Evolutionary conservation across 805 yeast genomes (phyloP).

Genomic region (Barnettozyma pratensis): DNA sequence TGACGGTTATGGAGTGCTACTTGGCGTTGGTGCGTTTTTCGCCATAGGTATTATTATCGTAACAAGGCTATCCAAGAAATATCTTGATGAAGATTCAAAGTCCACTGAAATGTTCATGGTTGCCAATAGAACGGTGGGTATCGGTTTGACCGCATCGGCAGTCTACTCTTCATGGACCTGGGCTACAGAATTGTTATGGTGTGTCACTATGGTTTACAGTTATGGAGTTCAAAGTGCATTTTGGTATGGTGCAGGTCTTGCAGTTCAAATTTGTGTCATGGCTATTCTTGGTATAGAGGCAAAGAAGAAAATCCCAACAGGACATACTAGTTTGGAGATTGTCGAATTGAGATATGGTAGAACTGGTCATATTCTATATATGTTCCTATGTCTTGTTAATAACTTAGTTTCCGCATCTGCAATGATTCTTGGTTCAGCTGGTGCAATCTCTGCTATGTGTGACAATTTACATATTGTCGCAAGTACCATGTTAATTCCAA

Average conservation of each 20-base stretch:
- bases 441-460: slow-evolving; percentile 28
- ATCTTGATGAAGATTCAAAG: slow-evolving; percentile 34
- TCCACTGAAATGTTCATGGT: slow-evolving; percentile 37
- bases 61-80: slow-evolving; percentile 29
- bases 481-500: slow-evolving; percentile 36
- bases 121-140: slow-evolving; percentile 34
- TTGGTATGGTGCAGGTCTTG: slow-evolving; percentile 31
- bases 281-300: slow-evolving; percentile 31
- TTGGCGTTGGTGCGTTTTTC: slow-evolving; percentile 39
- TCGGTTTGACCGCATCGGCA: slow-evolving; percentile 37
- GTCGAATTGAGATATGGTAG: slow-evolving; percentile 33
- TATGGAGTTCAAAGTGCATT: slow-evolving; percentile 36
- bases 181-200: slow-evolving; percentile 33
- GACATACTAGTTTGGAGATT: slow-evolving; percentile 35
- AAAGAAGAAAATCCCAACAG: slow-evolving; percentile 34
- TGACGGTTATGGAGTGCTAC: slow-evolving; percentile 35
- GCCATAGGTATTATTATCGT: slow-evolving; percentile 35
- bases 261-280: slow-evolving; percentile 32
- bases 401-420: slow-evolving; percentile 32
- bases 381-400: slow-evolving; percentile 31
- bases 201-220: slow-evolving; percentile 33
- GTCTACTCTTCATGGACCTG: slow-evolving; percentile 43
- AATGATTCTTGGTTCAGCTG: slow-evolving; percentile 38
- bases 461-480: slow-evolving; percentile 41
- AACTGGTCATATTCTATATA: slow-evolving; percentile 28